Percentiles rank a stretch among this genome's conserved stretches.
phyloP scores from a whole-genome alignment of 768 basidiomycete species.

The Suillus ampliporus region DNA sequence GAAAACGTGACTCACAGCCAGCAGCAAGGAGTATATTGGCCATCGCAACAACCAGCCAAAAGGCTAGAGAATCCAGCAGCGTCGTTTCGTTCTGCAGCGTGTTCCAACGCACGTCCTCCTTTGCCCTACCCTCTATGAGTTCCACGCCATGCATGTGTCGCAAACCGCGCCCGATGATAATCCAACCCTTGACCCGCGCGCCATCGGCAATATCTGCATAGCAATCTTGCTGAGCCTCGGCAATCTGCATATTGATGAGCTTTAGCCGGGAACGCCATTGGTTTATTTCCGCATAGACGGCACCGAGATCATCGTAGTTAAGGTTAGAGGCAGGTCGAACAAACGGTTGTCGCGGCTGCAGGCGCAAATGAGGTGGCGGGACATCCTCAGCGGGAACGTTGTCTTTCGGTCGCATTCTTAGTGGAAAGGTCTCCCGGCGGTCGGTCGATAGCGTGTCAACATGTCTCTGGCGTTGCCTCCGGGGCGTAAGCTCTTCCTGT shows the following conservation, averaged over 20 bases:
- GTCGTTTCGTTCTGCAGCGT: slow-evolving; percentile 67
- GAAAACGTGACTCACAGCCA: slow-evolving; percentile 55
- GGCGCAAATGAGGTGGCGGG: slow-evolving; percentile 65
- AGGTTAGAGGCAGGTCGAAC: slow-evolving; percentile 77
- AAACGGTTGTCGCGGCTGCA: slow-evolving; percentile 72
- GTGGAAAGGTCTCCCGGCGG: slow-evolving; percentile 69
- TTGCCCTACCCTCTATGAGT: slow-evolving; percentile 79
- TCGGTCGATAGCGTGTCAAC: slow-evolving; percentile 28
- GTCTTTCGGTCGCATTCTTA: slow-evolving; percentile 44
- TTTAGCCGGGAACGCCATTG: slow-evolving; percentile 74
- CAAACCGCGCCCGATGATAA: slow-evolving; percentile 75
- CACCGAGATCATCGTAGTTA: slow-evolving; percentile 66
- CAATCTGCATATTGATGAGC: slow-evolving; percentile 74
- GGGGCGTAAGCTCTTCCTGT: slow-evolving; percentile 6
- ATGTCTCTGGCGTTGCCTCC: slow-evolving; percentile 17
- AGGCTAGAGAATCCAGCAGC: slow-evolving; percentile 48
- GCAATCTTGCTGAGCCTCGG: slow-evolving; percentile 65
- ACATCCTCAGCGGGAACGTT: slow-evolving; percentile 47
- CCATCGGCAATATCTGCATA: slow-evolving; percentile 80
- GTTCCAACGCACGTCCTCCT: slow-evolving; percentile 85
- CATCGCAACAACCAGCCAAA: slow-evolving; percentile 63
- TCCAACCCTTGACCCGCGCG: slow-evolving; percentile 73
- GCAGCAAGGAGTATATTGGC: slow-evolving; percentile 58
- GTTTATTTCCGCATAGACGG: slow-evolving; percentile 72
- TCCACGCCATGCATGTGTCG: slow-evolving; percentile 65